Evolutionary conservation across 2,329 filamentous ascomycete species (phyloP).

Genomic region (Helminthosporium solani): DNA sequence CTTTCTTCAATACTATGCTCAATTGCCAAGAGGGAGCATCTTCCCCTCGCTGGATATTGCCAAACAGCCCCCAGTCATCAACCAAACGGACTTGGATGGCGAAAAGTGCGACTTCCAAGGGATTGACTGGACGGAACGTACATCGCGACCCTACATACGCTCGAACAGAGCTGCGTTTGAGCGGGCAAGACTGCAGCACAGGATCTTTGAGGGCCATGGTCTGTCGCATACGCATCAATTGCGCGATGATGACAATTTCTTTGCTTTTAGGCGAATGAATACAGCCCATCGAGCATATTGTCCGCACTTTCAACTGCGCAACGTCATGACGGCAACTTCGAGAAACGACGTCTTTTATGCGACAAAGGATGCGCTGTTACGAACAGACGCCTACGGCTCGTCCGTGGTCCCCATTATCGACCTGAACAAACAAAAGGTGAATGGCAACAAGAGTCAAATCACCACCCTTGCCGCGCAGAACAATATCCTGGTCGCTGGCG

Average conservation of each 20-base stretch:
- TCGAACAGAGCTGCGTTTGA: constrained; percentile 27
- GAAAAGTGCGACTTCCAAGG: constrained; percentile 42
- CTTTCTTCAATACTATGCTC: constrained; percentile 26
- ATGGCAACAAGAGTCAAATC: constrained; percentile 48
- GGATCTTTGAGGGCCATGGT: constrained; percentile 12
- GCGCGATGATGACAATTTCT: constrained; percentile 48
- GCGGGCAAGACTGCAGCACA: constrained; percentile 18
- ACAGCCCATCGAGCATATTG: constrained; percentile 52
- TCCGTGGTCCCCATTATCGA: constrained; percentile 50
- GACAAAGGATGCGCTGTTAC: constrained; percentile 49
- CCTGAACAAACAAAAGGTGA: constrained; percentile 44
- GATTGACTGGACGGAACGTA: constrained; percentile 40
- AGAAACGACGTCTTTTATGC: constrained; percentile 59
- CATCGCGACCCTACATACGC: constrained; percentile 26
- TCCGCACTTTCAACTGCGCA: constrained; percentile 61
- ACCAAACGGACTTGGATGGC: constrained; percentile 33
- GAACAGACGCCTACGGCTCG: constrained; percentile 51
- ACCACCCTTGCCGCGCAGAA: constrained; percentile 55
- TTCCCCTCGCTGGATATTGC: constrained; percentile 25
- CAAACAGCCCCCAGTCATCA: constrained; percentile 29
- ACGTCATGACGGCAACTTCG: constrained; percentile 56
- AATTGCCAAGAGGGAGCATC: constrained; percentile 10
- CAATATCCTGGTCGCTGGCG: constrained; percentile 55
- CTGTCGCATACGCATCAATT: constrained; percentile 18
- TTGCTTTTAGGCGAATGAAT: constrained; percentile 52